Evolutionary conservation across 495 filamentous ascomycete species (phyloP), one percentile per base, ranked within the genome.

Genomic region (Staphylotrichum longicolle): DNA sequence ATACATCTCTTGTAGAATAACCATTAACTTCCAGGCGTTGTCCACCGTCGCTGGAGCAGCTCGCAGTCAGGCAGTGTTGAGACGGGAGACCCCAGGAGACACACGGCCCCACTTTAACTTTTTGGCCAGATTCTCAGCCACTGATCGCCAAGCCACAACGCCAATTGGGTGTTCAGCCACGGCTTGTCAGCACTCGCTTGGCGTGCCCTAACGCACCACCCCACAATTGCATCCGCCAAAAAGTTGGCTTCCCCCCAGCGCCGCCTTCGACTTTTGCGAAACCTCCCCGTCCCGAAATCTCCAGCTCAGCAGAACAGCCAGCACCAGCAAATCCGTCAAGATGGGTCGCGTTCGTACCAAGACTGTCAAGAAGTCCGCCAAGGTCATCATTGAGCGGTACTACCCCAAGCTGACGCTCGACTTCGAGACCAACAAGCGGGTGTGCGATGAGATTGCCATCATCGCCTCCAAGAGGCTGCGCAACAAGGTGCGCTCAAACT

Each of bases 401-500:
- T 96, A 98, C 85, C 95, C 94, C 73, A 91, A 91, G 79, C 83
- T 99, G 76, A 96, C 92, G 59, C 91, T 98, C 78, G 95, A 98
- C 82, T 99, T 99, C 85, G 95, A 99, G 86, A 95, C 91, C 86
- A 98, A 98, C 88, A 98, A 98, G 88, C 83, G 93, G 67, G 93
- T 97, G 71, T 98, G 95, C 83, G 95, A 98, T 91, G 95, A 99
- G 83, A 96, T 99, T 70, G 95, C 95, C 75, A 96, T 98, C 80
- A 99, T 98, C 78, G 91, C 95, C 66, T 91, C 88, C 64, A 97
- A 97, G 89, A 86, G 94, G 77, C 86, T 97, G 68, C 87, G 93
- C 82, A 98, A 98, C 88, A 98, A 97, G 91, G 91, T 95, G 66
- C 54, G 66, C 46, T 15, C 3, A 4, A 1, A 7, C 9, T 2